Percentiles rank a stretch among this genome's conserved stretches.
Evolutionary conservation across 805 yeast species (phyloP).

Genomic region (Candida golubevii): DNA sequence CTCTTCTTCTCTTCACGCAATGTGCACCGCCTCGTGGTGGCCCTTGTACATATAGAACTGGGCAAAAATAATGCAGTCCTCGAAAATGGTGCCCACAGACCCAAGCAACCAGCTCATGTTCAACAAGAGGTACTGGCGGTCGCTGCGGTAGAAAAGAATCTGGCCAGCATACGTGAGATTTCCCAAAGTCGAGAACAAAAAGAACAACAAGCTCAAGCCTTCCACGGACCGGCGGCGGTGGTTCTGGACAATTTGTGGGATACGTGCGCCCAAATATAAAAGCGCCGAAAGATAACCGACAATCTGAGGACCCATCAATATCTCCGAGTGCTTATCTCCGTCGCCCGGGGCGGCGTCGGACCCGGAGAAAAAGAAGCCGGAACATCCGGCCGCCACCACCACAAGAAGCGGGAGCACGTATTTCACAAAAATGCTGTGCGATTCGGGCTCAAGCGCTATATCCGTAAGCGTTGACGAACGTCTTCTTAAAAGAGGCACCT

Average conservation of each 20-base stretch:
- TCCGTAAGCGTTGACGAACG: conserved; percentile 51
- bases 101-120: conserved; percentile 78
- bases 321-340: conserved; percentile 22
- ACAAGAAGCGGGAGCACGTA: conserved; percentile 57
- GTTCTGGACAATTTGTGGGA: conserved; percentile 84
- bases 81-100: conserved; percentile 69
- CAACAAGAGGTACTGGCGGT: conserved; percentile 52
- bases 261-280: conserved; percentile 62
- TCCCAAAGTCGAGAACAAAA: conserved; percentile 69
- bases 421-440: conserved; percentile 44
- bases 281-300: conserved; percentile 68
- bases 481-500: conserved; percentile 40
- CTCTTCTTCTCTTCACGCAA: background rate
- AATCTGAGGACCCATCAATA: conserved; percentile 54
- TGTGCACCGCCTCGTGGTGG: conserved; percentile 10
- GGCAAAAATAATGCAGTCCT: conserved; percentile 59
- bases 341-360: conserved; percentile 10
- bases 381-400: conserved; percentile 57
- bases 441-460: conserved; percentile 44
- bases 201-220: conserved; percentile 82
- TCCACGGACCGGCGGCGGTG: conserved; percentile 70
- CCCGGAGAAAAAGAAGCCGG: conserved; percentile 55
- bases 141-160: conserved; percentile 61
- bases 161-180: conserved; percentile 73
- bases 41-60: conserved; percentile 63